A percentile compares a stretch with the other conserved stretches of the same genome.
Evolutionary conservation across 148 eudicot species (phyloP).

Genomic region (Vaccinium darrowii): DNA sequence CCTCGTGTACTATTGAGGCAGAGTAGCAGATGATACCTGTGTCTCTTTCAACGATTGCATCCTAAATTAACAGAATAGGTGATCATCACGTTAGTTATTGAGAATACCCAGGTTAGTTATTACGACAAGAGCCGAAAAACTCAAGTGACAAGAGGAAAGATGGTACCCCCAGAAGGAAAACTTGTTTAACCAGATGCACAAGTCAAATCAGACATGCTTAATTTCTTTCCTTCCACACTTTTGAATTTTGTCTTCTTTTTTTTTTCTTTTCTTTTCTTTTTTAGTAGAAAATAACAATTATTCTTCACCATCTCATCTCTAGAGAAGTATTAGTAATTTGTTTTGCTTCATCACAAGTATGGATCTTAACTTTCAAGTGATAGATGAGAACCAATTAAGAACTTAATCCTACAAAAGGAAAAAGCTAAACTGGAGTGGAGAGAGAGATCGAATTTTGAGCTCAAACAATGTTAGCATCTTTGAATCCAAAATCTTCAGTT

Average conservation of each 20-base stretch:
- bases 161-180: conserved; percentile 38
- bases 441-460: neutral
- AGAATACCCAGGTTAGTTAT: too few species aligned
- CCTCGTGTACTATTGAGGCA: too few species aligned
- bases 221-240: conserved; percentile 32
- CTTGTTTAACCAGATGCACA: conserved; percentile 62
- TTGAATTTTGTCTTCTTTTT: conserved; percentile 10
- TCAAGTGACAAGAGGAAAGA: conserved; percentile 8
- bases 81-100: too few species aligned
- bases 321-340: neutral
- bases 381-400: too few species aligned
- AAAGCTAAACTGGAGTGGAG: neutral
- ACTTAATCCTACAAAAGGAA: neutral
- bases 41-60: too few species aligned
- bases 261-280: conserved; percentile 1
- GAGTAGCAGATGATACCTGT: too few species aligned
- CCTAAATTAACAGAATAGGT: too few species aligned
- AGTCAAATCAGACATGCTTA: conserved; percentile 74
- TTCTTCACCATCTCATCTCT: conserved; percentile 41
- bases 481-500: neutral
- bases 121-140: too few species aligned
- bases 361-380: conserved; percentile 16
- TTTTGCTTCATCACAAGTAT: neutral
- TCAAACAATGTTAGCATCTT: neutral
- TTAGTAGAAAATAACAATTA: conserved; percentile 6